Percentiles rank a stretch among this genome's conserved stretches.
These are phyloP conservation scores for Dillenia suffruticosa DNA, from an alignment of 164 flowering plant genomes.

Conservation along the genomic window DNA sequence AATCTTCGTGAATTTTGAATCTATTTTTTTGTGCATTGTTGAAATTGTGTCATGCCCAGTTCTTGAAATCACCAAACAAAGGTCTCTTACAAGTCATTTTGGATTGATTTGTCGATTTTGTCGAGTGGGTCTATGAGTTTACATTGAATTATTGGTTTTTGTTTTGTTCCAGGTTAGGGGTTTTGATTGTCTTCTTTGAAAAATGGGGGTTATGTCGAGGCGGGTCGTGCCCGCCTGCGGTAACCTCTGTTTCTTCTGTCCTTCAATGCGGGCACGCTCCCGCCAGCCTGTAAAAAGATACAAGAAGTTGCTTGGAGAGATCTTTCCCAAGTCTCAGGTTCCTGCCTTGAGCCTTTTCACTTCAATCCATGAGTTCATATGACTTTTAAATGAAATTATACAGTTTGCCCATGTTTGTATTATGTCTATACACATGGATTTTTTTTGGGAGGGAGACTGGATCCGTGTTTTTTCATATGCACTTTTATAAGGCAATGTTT, in stretches of 20 bases:
- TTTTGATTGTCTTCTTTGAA: conserved; percentile 8
- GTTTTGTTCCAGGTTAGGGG: conserved; percentile 8
- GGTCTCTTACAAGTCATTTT: background rate
- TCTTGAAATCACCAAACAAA: background rate
- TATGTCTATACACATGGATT: no score
- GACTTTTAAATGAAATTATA: no score
- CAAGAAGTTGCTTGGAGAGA: conserved; percentile 77
- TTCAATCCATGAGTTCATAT: no score
- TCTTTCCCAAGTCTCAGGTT: conserved; percentile 74
- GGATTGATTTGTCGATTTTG: background rate
- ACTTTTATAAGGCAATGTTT: background rate
- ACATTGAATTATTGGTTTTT: background rate
- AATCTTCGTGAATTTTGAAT: conserved; percentile 3
- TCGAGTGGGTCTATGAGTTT: background rate
- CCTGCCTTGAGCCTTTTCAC: background rate
- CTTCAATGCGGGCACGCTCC: conserved; percentile 82
- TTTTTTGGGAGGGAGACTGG: no score
- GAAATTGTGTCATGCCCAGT: background rate
- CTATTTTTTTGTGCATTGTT: background rate
- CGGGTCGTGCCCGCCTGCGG: conserved; percentile 81
- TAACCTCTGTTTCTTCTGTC: conserved; percentile 78
- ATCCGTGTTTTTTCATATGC: background rate
- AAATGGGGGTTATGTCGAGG: conserved; percentile 89
- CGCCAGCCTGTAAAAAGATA: conserved; percentile 89
- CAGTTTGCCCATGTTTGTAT: no score